Conservation (phyloP, 2,329 filamentous ascomycete species). For the Aspergillaceae sp. region DNA sequence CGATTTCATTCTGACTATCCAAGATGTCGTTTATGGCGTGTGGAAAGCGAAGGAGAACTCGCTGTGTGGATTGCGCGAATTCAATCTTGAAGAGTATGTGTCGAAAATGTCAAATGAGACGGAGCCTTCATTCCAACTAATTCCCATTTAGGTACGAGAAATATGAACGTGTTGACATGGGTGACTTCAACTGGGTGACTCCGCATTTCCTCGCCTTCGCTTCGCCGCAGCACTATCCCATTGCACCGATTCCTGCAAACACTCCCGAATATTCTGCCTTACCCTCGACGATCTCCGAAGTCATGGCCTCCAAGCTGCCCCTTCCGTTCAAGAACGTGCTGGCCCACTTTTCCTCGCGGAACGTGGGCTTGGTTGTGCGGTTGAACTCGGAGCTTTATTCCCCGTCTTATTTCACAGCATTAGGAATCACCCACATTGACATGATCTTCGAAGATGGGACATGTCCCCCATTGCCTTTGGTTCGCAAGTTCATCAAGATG, state of each 20-base stretch:
- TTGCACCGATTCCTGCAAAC: slow-evolving; percentile 60
- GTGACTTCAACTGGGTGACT: slow-evolving; percentile 99
- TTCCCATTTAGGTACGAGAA: slow-evolving; percentile 62
- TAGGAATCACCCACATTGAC: slow-evolving; percentile 91
- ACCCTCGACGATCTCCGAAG: slow-evolving; percentile 64
- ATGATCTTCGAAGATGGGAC: slow-evolving; percentile 99
- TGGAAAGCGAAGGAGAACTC: slow-evolving; percentile 98
- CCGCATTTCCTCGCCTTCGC: slow-evolving; percentile 93
- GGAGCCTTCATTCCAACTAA: slow-evolving; percentile 7
- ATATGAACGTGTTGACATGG: slow-evolving; percentile 92
- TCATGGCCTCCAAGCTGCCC: slow-evolving; percentile 64
- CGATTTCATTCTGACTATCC: slow-evolving; percentile 89
- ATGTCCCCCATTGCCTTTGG: slow-evolving; percentile 79
- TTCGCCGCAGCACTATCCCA: slow-evolving; percentile 76
- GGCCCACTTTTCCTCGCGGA: slow-evolving; percentile 74
- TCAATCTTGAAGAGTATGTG: slow-evolving; percentile 77
- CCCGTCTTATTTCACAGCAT: slow-evolving; percentile 89
- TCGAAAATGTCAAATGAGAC: neutral
- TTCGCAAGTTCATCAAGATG: slow-evolving; percentile 87
- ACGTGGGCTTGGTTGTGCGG: slow-evolving; percentile 87
- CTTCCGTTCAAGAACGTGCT: slow-evolving; percentile 94
- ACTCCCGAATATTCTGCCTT: slow-evolving; percentile 67
- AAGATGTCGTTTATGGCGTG: slow-evolving; percentile 95
- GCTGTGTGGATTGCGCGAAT: slow-evolving; percentile 83
- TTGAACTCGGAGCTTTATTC: slow-evolving; percentile 95